Base-by-base conservation (phyloP, 306 rosid species). In the Delonix regia region DNA sequence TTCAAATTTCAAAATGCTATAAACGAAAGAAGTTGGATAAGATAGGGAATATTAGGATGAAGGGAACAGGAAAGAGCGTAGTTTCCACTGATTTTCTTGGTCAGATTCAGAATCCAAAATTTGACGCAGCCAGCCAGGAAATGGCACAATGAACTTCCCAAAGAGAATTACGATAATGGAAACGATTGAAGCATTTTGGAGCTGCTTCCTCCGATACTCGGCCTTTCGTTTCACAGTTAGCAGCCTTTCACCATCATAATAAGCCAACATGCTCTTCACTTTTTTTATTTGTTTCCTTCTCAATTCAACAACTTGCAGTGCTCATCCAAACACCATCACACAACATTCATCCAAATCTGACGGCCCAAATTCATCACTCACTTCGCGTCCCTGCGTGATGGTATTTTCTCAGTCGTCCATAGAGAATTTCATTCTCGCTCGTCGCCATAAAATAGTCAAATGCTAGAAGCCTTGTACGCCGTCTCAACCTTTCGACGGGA, bases 241-340 rank as follows among this genome's bases (percentile, higher is more conserved):
- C 83, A 83, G n/a, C 82, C 82, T 74, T 81, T 74, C 59, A 19
- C 16, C 15, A 21, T 30, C 85, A 57, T 53, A 34, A 61, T 55
- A 44, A 71, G 73, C 63, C 63, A 64, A 9, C 2, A 71, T 75
- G 61, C 6, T 36, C 76, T 69, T 69, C 39, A 4, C 7, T 30
- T 60, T 16, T 61, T 27, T n/a, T 28, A 9, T 9, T 25, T 39
- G 34, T 62, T 41, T 30, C 13, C 56, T 57, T 74, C 70, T 72
- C 74, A 61, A 53, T 71, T 79, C 89, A 68, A 73, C 81, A 76
- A 56, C 65, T 69, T 77, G 81, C 74, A 4, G 16, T 30, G 11
- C 11, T 57, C n/a, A 45, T 10, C 34, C 5, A 76, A 38, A 39
- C 45, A 4, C 24, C 57, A 48, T 66, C 75, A 34, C 75, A 53